These are phyloP conservation scores for Stereum hirsutum DNA, from an alignment of 1,284 basidiomycete species.

Conservation along the genomic window DNA sequence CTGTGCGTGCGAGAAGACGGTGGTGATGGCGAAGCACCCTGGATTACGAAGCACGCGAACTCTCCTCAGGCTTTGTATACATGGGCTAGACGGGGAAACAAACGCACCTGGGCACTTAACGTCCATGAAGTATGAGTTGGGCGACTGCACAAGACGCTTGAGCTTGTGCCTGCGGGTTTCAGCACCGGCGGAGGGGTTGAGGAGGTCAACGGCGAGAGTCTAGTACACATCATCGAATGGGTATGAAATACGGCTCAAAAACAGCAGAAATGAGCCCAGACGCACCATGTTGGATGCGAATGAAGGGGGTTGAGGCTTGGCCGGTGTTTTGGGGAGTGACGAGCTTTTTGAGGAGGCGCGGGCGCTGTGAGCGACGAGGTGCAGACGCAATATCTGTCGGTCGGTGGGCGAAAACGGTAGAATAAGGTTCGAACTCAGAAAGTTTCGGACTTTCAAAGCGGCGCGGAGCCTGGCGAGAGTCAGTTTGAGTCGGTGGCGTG, in stretches of 20 bases:
- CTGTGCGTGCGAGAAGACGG: constrained; percentile 93
- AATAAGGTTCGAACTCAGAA: constrained; percentile 3
- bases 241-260: too few relatives aligned
- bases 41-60: not conserved
- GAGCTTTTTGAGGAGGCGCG: not conserved
- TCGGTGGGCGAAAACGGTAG: not conserved
- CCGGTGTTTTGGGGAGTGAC: constrained; percentile 4
- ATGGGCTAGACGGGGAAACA: not conserved
- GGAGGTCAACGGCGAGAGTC: constrained; percentile 98
- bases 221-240: too few relatives aligned
- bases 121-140: constrained; percentile 99
- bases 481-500: not conserved
- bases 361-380: constrained; percentile 1
- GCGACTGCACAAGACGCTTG: constrained; percentile 97
- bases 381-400: not conserved
- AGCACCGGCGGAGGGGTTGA: constrained; percentile 88
- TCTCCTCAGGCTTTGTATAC: constrained; percentile 3
- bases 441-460: not conserved
- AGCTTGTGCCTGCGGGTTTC: constrained; percentile 95
- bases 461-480: not conserved
- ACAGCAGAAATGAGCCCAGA: too few relatives aligned
- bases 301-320: not conserved
- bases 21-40: constrained; percentile 85
- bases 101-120: constrained; percentile 95
- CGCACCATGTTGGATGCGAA: constrained; percentile 4